Conservation (phyloP, 139 green algal species). For the Spirogloea muscicola region DNA sequence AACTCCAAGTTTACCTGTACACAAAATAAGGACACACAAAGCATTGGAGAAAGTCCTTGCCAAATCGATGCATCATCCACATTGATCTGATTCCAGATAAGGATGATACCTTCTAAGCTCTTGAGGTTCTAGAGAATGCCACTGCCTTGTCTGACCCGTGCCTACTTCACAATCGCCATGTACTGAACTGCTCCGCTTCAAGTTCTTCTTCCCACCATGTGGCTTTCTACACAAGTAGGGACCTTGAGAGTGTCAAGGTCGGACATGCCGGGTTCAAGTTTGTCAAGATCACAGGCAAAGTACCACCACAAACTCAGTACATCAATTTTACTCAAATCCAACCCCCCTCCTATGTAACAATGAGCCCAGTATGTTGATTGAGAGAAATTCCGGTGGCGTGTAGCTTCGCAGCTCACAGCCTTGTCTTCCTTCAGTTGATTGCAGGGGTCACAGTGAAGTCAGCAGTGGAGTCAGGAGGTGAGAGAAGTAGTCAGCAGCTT, state of each 20-base stretch:
- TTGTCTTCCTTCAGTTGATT: background rate
- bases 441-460: background rate
- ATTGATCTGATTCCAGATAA: no score
- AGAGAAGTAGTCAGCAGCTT: background rate
- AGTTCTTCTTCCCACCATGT: constrained; percentile 33
- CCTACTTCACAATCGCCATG: constrained; percentile 24
- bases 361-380: background rate
- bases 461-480: background rate
- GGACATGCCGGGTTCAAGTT: background rate
- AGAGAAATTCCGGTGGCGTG: background rate
- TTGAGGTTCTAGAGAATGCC: no score
- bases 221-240: constrained; percentile 6
- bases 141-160: no score
- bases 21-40: no score
- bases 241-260: background rate
- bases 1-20: no score
- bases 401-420: background rate
- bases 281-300: background rate
- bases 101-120: no score
- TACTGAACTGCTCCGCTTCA: constrained; percentile 2
- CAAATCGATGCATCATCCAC: no score
- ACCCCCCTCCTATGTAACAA: background rate
- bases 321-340: constrained; percentile 4
- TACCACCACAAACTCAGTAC: background rate
- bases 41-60: no score